These are phyloP conservation scores for Cutaneotrichosporon daszewskae DNA, from an alignment of 1,284 basidiomycete genomes.

Conservation along the genomic window DNA sequence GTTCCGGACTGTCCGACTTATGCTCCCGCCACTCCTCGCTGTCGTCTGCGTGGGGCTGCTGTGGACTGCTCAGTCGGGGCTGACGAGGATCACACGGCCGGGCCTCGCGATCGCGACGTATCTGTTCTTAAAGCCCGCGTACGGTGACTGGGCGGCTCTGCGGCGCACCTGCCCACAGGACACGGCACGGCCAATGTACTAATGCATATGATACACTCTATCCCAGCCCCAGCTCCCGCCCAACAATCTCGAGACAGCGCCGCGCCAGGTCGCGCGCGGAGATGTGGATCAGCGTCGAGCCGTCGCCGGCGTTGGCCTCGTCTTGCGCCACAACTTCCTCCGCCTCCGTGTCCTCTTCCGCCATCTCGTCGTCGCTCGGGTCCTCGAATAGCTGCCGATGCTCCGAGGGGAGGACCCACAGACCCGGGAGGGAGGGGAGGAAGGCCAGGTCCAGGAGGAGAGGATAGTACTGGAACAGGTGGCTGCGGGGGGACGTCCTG, in stretches of 20 bases:
- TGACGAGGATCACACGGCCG: too few species aligned
- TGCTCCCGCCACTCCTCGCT: too few species aligned
- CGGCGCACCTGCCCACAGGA: too few species aligned
- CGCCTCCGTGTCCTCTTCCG: constrained; percentile 12
- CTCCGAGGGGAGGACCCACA: constrained; percentile 54
- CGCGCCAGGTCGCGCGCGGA: constrained; percentile 63
- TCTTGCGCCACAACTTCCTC: neutral
- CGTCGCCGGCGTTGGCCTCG: constrained; percentile 21
- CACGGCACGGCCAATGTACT: too few species aligned
- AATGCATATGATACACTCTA: neutral
- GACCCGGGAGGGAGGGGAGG: constrained; percentile 59
- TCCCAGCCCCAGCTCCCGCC: constrained; percentile 51
- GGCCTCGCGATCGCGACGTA: too few species aligned
- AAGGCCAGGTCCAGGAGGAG: constrained; percentile 71
- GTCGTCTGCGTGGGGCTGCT: too few species aligned
- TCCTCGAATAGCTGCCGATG: constrained; percentile 23
- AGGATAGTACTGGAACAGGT: constrained; percentile 77
- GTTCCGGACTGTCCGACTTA: too few species aligned
- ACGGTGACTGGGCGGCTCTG: too few species aligned
- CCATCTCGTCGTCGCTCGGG: constrained; percentile 14
- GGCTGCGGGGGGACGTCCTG: constrained; percentile 61
- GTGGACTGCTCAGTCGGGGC: too few species aligned
- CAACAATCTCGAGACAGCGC: constrained; percentile 64
- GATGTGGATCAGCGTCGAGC: constrained; percentile 51
- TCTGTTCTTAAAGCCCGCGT: too few species aligned